Percentiles rank a stretch among this genome's conserved stretches.
Conservation (phyloP, 345 rosid species). For the Laguncularia racemosa region DNA sequence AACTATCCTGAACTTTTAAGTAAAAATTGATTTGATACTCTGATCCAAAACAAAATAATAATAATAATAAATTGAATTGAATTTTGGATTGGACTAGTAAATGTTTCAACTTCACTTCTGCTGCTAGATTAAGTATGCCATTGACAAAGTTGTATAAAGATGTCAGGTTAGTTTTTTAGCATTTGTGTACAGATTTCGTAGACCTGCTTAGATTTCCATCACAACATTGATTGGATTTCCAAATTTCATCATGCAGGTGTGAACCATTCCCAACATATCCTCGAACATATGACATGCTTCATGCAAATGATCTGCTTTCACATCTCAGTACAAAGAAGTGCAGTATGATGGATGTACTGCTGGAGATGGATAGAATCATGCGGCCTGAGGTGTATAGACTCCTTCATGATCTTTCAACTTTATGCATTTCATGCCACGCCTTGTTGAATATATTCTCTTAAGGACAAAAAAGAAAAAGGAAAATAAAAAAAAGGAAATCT, state of each 20-base stretch:
- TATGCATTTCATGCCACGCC: background rate
- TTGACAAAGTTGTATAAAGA: too few relatives aligned
- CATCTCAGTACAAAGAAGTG: slow-evolving; percentile 58
- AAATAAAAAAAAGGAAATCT: too few relatives aligned
- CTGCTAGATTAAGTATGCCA: too few relatives aligned
- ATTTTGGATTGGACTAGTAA: too few relatives aligned
- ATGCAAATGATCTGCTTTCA: slow-evolving; percentile 83
- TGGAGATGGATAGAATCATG: slow-evolving; percentile 94
- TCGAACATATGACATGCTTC: slow-evolving; percentile 93
- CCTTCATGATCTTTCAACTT: background rate
- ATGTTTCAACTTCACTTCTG: too few relatives aligned
- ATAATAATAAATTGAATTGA: too few relatives aligned
- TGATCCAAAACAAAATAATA: too few relatives aligned
- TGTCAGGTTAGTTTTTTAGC: too few relatives aligned
- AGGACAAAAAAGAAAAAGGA: background rate
- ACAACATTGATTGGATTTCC: background rate
- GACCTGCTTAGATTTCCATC: background rate
- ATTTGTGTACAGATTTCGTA: background rate
- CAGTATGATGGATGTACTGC: slow-evolving; percentile 58
- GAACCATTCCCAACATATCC: slow-evolving; percentile 98
- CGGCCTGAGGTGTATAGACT: slow-evolving; percentile 88
- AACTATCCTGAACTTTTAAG: too few relatives aligned
- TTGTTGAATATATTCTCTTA: background rate
- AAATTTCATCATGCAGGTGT: slow-evolving; percentile 49
- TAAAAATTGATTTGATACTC: too few relatives aligned